These are phyloP conservation scores for Funneliformis caledonium DNA, from an alignment of 371 early-diverging fungal genomes.

Conservation along the genomic window DNA sequence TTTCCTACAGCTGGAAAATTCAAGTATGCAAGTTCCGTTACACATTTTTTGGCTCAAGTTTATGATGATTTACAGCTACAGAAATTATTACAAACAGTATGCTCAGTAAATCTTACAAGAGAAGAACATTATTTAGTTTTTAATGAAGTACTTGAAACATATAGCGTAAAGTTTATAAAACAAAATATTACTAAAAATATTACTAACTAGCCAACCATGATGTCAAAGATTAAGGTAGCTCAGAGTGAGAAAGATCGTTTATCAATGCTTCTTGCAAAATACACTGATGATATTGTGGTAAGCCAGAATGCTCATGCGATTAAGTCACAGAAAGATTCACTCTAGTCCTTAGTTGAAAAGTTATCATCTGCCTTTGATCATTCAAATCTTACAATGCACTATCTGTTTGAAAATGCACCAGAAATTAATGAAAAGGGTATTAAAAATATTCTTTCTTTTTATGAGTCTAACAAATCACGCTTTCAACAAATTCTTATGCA, in stretches of 20 bases:
- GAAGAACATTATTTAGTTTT: constrained; percentile 24
- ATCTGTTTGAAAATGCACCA: constrained; percentile 1
- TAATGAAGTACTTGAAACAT: constrained; percentile 27
- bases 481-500: neutral
- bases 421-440: constrained; percentile 12
- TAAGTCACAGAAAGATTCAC: too few relatives aligned
- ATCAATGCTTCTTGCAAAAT: constrained; percentile 31
- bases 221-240: constrained; percentile 11
- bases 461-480: neutral
- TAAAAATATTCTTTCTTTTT: constrained; percentile 19
- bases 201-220: constrained; percentile 3
- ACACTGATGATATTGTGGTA: neutral
- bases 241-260: constrained; percentile 22
- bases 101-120: constrained; percentile 9
- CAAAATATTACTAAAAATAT: constrained; percentile 22
- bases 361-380: too few relatives aligned
- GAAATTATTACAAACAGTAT: constrained; percentile 1
- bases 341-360: too few relatives aligned
- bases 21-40: constrained; percentile 5
- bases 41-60: constrained; percentile 16
- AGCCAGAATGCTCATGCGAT: neutral
- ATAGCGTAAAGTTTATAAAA: constrained; percentile 23
- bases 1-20: constrained; percentile 19
- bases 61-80: constrained; percentile 7
- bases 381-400: too few relatives aligned